Conservation (phyloP, 164 flowering plant species). For the Magnolia officinalis region DNA sequence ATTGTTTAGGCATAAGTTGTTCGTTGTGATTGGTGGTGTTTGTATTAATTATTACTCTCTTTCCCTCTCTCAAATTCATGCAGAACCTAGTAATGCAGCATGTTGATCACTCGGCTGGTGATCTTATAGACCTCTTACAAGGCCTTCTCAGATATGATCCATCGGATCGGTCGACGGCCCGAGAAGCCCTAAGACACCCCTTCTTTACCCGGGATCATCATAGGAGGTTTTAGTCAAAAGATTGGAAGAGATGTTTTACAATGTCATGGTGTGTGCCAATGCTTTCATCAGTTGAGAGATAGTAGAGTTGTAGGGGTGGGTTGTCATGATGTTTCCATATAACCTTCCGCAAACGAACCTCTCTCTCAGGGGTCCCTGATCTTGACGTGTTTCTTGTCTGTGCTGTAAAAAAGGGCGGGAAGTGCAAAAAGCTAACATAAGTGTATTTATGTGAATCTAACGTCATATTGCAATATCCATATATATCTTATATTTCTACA, state of each 20-base stretch:
- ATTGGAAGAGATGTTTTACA: not conserved
- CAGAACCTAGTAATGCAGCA: constrained; percentile 68
- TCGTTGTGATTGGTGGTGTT: not conserved
- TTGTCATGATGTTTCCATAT: no score
- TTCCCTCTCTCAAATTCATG: not conserved
- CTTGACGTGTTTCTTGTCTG: no score
- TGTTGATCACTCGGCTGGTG: constrained; percentile 66
- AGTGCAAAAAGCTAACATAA: no score
- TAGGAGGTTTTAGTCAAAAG: constrained; percentile 13
- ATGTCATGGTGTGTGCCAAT: no score
- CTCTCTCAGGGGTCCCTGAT: no score
- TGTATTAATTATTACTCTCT: not conserved
- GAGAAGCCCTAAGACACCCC: constrained; percentile 64
- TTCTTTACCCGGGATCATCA: constrained; percentile 49
- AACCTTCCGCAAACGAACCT: no score
- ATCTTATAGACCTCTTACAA: constrained; percentile 56
- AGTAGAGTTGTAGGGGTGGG: no score
- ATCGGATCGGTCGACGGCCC: constrained; percentile 45
- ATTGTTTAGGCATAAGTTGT: not conserved
- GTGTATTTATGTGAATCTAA: no score
- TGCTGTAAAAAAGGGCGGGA: no score
- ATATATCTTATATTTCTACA: no score
- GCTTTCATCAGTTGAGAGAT: no score
- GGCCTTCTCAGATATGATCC: constrained; percentile 72
- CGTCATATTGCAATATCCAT: no score